Evolutionary conservation across 2,329 filamentous ascomycete genomes (phyloP).

Genomic region (Ascochyta koolunga): DNA sequence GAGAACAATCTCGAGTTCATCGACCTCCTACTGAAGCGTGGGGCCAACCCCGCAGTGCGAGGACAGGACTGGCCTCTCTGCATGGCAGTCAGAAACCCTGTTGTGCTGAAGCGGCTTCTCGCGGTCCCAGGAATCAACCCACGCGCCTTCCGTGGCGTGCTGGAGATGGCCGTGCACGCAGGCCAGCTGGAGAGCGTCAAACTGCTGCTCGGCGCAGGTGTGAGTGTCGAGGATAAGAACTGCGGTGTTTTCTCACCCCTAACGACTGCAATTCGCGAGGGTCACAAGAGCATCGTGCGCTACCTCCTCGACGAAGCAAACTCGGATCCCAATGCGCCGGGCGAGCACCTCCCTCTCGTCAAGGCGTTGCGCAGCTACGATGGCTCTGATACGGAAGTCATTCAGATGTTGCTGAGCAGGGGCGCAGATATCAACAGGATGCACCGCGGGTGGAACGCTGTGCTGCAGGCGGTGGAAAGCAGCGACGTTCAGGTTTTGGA

Average conservation of each 20-base stretch:
- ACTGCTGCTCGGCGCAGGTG: slow-evolving; percentile 67
- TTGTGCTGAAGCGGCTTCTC: slow-evolving; percentile 64
- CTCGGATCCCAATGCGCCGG: slow-evolving; percentile 69
- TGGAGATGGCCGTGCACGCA: slow-evolving; percentile 70
- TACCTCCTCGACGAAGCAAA: slow-evolving; percentile 66
- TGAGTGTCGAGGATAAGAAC: slow-evolving; percentile 73
- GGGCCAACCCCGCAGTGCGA: slow-evolving; percentile 66
- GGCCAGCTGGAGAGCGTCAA: slow-evolving; percentile 71
- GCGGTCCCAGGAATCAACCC: slow-evolving; percentile 59
- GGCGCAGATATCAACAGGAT: slow-evolving; percentile 70
- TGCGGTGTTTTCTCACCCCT: slow-evolving; percentile 73
- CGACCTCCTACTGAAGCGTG: slow-evolving; percentile 62
- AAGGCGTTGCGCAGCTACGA: slow-evolving; percentile 68
- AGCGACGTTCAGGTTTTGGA: slow-evolving; percentile 37
- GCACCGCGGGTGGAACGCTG: slow-evolving; percentile 43
- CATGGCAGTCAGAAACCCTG: slow-evolving; percentile 68
- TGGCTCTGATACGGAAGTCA: slow-evolving; percentile 65
- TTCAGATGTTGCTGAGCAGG: slow-evolving; percentile 66
- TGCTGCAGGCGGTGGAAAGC: slow-evolving; percentile 42
- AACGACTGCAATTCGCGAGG: slow-evolving; percentile 70
- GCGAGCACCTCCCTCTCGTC: slow-evolving; percentile 74
- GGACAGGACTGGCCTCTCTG: slow-evolving; percentile 74
- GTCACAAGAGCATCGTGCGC: slow-evolving; percentile 63
- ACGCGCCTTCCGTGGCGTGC: slow-evolving; percentile 67
- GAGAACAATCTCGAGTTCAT: slow-evolving; percentile 65